phyloP scores from a whole-genome alignment of 2,329 filamentous ascomycete genomes.

The Incumbomyces delicatus region DNA sequence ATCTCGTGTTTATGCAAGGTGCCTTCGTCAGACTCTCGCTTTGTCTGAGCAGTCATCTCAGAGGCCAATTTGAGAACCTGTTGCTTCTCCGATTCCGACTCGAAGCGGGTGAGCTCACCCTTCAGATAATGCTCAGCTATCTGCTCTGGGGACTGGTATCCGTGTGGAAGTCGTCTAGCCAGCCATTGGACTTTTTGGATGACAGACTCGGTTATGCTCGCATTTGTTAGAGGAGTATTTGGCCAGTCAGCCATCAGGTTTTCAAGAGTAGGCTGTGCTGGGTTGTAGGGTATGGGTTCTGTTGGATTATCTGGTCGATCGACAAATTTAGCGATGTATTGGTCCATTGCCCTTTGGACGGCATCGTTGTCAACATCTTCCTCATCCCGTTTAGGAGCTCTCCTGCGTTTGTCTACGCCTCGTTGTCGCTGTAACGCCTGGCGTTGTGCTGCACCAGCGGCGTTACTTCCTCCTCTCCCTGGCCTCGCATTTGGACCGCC shows the following conservation, averaged over 20 bases:
- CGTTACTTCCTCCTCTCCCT: not conserved
- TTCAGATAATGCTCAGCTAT: slow-evolving; percentile 18
- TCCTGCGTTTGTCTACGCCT: not conserved
- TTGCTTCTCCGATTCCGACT: slow-evolving; percentile 18
- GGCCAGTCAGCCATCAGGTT: slow-evolving; percentile 20
- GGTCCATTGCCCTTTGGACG: not conserved
- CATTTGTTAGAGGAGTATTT: slow-evolving; percentile 16
- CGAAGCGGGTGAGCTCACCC: slow-evolving; percentile 18
- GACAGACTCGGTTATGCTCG: slow-evolving; percentile 16
- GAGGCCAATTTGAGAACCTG: slow-evolving; percentile 15
- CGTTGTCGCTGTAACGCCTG: not conserved
- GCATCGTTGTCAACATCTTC: not conserved
- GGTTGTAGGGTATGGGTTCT: slow-evolving; percentile 14
- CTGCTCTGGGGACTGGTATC: slow-evolving; percentile 19
- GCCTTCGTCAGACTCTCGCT: slow-evolving; percentile 12
- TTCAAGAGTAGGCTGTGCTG: slow-evolving; percentile 13
- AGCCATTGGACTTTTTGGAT: slow-evolving; percentile 21
- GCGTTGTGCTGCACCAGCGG: not conserved
- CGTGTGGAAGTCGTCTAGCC: slow-evolving; percentile 19
- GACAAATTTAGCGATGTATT: slow-evolving; percentile 13
- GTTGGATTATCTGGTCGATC: slow-evolving; percentile 18
- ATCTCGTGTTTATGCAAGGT: slow-evolving; percentile 11
- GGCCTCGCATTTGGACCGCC: not conserved
- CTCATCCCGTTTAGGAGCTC: not conserved
- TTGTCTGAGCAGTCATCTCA: slow-evolving; percentile 9